phyloP scores from a whole-genome alignment of 371 early-diverging fungal genomes.

The Quaeritorhiza haematococci region DNA sequence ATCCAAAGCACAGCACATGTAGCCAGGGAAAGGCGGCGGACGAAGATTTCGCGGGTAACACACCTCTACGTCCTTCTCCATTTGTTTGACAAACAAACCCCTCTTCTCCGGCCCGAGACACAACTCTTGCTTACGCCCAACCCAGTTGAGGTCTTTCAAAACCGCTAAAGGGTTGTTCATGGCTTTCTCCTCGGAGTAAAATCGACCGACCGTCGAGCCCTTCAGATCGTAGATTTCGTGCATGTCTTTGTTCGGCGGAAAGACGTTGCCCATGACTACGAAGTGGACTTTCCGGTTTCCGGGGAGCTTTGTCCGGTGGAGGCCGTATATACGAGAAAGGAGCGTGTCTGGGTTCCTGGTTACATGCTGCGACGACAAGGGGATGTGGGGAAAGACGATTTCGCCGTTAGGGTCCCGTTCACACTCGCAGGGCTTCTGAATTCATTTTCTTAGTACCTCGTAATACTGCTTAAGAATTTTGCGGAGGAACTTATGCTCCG shows the following conservation, averaged over 20 bases:
- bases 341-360: constrained; percentile 85
- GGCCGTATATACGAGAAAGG: constrained; percentile 84
- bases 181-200: constrained; percentile 56
- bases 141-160: constrained; percentile 94
- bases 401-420: too few relatives aligned
- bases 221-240: constrained; percentile 93
- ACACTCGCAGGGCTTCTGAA: too few relatives aligned
- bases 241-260: constrained; percentile 92
- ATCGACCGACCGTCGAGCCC: constrained; percentile 85
- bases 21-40: background rate
- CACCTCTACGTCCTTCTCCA: constrained; percentile 72
- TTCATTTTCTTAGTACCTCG: too few relatives aligned
- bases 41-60: background rate
- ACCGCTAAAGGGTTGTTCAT: constrained; percentile 70
- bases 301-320: constrained; percentile 92
- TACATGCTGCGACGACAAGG: constrained; percentile 59
- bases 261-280: constrained; percentile 96
- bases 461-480: constrained; percentile 79
- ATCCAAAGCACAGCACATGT: background rate
- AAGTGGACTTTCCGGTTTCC: constrained; percentile 90
- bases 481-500: constrained; percentile 88
- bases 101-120: constrained; percentile 79
- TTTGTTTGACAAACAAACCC: constrained; percentile 68
- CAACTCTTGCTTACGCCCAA: constrained; percentile 62
- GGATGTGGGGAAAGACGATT: too few relatives aligned